Evolutionary conservation across 768 basidiomycete genomes (phyloP), one percentile per base, ranked within the genome.

Genomic region (Suillus paluster): DNA sequence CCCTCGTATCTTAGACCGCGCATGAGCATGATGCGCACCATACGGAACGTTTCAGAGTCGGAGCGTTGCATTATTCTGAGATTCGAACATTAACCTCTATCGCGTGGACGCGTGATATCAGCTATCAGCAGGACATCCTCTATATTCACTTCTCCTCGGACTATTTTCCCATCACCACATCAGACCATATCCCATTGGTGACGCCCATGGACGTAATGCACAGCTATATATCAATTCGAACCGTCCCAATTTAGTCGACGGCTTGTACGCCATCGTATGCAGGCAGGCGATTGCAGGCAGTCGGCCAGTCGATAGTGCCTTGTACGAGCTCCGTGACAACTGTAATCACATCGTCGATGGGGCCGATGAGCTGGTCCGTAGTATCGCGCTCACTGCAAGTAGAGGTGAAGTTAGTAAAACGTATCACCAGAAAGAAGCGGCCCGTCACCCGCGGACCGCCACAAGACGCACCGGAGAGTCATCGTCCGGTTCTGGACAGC

Each of bases 241-340:
- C 41, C 41, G 45, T 48, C 49, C 59, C 46, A 45, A 27, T 46
- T 41, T 63, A 78, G 46, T 90, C 88, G 46, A 95, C 79, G 19
- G 91, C 96, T 77, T 99, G 97, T 53, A 91, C 89, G 57, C 95
- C 96, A 68, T 92, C 90, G 77, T 98, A 98, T 33, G 80, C 83
- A 12, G 89, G 86, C 68, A 98, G 77, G 58, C 84, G 80, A 65
- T 77, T 70, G 71, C 87, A 88, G 5, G 95, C 95, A 64, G 84
- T 86, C 19, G 80, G 72, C 97, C 96, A 99, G 60, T 86, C 83
- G 59, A 93, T 80, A 11, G 72, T 81, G 21, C 92, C 95, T 64
- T 87, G 77, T 27, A 92, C 90, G 52, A 99, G 85, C 48, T 90
- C 89, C 55, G 83, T 85, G 63, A 98, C 88, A 57, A 91, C 86